phyloP scores from a whole-genome alignment of 2,329 filamentous ascomycete species.

The Aspergillus fumigatus region DNA sequence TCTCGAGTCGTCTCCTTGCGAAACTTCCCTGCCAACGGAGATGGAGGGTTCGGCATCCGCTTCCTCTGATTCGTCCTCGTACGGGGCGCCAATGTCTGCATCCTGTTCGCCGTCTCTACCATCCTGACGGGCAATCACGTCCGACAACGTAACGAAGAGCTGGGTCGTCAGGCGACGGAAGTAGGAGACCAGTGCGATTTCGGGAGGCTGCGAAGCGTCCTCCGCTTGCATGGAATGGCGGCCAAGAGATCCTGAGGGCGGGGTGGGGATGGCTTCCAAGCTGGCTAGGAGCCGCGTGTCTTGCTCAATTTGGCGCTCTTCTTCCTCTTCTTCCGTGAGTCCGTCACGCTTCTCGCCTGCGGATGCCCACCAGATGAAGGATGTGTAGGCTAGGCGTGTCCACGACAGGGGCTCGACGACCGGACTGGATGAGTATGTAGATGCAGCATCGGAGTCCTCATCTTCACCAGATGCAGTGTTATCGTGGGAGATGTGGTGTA shows the following conservation, averaged over 20 bases:
- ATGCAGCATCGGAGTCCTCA: constrained; percentile 37
- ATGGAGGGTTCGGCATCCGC: constrained; percentile 20
- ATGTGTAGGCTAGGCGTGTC: constrained; percentile 57
- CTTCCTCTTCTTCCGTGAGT: constrained; percentile 51
- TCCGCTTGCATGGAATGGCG: constrained; percentile 24
- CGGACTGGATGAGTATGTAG: constrained; percentile 39
- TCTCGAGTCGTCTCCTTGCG: constrained; percentile 24
- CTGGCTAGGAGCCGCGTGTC: constrained; percentile 39
- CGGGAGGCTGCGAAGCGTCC: constrained; percentile 32
- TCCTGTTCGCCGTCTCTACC: constrained; percentile 13
- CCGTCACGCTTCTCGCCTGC: constrained; percentile 57
- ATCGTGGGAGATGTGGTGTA: constrained; percentile 39
- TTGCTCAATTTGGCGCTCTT: constrained; percentile 42
- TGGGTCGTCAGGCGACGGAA: constrained; percentile 46
- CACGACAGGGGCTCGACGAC: constrained; percentile 56
- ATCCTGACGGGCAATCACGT: constrained; percentile 41
- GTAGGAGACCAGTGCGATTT: constrained; percentile 47
- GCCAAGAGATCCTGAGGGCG: constrained; percentile 19
- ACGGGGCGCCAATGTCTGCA: constrained; percentile 19
- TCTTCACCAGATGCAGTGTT: constrained; percentile 23
- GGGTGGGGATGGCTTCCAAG: constrained; percentile 30
- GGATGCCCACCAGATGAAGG: constrained; percentile 65
- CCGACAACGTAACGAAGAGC: constrained; percentile 43
- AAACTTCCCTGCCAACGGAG: constrained; percentile 21
- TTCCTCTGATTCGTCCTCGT: constrained; percentile 20